phyloP scores from a whole-genome alignment of 2,329 filamentous ascomycete species.

The Fusarium citri region DNA sequence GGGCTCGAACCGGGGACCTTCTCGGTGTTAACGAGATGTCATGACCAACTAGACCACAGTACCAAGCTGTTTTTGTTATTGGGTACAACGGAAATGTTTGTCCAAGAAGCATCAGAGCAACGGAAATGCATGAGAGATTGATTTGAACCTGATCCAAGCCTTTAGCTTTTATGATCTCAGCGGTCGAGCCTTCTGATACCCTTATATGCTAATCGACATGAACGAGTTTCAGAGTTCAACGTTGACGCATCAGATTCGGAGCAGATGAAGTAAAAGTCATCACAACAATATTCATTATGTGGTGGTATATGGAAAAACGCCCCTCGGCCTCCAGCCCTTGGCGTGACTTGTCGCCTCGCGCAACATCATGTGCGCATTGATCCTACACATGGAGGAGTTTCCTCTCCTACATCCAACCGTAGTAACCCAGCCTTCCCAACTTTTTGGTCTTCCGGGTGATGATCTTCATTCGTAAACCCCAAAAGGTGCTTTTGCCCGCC shows the following conservation, averaged over 20 bases:
- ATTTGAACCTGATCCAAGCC: background rate
- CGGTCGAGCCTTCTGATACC: no score
- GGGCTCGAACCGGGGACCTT: background rate
- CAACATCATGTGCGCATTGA: conserved; percentile 18
- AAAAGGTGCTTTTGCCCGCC: conserved; percentile 27
- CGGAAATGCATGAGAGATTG: background rate
- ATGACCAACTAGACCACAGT: background rate
- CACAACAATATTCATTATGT: conserved; percentile 36
- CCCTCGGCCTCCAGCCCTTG: conserved; percentile 8
- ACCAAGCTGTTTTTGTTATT: background rate
- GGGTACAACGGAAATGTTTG: background rate
- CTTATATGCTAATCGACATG: background rate
- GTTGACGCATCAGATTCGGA: background rate
- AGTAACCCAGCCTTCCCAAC: conserved; percentile 20
- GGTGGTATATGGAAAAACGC: conserved; percentile 35
- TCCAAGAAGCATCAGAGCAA: background rate
- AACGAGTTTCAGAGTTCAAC: background rate
- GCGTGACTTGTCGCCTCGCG: conserved; percentile 10
- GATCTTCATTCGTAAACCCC: conserved; percentile 28
- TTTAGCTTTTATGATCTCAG: no score
- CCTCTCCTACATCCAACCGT: conserved; percentile 9
- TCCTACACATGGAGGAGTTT: conserved; percentile 11
- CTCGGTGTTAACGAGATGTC: background rate
- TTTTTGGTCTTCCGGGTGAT: conserved; percentile 28
- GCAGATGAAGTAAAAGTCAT: background rate